Evolutionary conservation across 176 grass and related monocot species (phyloP), one percentile per base, ranked within the genome.

Genomic region (Chrysopogon serrulatus): DNA sequence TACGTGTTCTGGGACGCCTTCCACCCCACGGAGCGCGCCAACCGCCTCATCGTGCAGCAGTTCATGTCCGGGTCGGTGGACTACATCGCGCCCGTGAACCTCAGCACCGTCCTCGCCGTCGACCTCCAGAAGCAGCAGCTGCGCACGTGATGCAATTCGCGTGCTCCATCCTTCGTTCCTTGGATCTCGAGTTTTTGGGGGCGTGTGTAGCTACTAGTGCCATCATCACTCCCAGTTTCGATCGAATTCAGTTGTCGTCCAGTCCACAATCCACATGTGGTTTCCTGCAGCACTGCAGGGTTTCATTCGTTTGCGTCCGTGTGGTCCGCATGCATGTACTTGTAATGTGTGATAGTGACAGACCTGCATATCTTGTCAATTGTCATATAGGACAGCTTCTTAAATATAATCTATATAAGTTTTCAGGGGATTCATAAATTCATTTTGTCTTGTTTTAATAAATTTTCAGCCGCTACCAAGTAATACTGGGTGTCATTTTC

Each of bases 1-100:
- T 92, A 81, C 31, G 96, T 90, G 3, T 98, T 98, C 91, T 98
- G 96, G 96, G 96, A 98, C 77, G 89, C 93, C 0, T 98, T 88
- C 87, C 96, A 98, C 83, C 96, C 96, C 17, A 90, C 91, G 0
- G 96, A 95, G 89, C 81, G 83, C 41, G 96, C 96, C 5, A 95
- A 95, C 89, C 76, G 89, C 30, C 80, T 95, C 65, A 91, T 98
- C 68, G 91, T 91, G 0, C 14, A 72, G 68, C 91, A 98, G 71
- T 91, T 90, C 87, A 86, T 95, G 83, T 43, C 80, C 0, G 96
- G 93, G 0, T 53, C 40, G 0, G 10, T 23, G 9, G 85, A 95
- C 30, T 87, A 85, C 87, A 88, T 98, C 73, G 42, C 82, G 37
- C 96, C 96, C 24, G 87, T 95, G 89, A 98, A 98, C 85, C 88